Evolutionary conservation across 106 monocot species (phyloP).

Genomic region (Platanthera zijinensis): DNA sequence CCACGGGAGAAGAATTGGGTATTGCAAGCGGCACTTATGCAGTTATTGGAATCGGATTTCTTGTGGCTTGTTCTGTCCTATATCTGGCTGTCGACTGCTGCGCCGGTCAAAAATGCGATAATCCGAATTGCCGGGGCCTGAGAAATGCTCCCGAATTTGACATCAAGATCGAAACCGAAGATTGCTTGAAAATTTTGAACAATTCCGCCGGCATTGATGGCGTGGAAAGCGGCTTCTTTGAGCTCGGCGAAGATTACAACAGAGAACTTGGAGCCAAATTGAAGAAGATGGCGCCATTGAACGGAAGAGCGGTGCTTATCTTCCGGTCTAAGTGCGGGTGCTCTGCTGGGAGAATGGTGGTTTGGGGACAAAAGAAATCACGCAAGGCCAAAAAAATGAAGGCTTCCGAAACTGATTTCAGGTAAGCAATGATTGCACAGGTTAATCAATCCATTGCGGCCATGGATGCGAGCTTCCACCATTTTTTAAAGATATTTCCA

Average conservation of each 20-base stretch:
- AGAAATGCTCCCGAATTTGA: constrained; percentile 8
- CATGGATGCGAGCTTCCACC: too few relatives aligned
- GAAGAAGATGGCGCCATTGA: constrained; percentile 10
- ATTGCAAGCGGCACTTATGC: background rate
- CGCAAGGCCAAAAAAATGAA: background rate
- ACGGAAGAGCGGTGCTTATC: constrained; percentile 10
- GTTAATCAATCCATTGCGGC: too few relatives aligned
- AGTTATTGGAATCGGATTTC: background rate
- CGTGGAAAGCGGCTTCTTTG: background rate
- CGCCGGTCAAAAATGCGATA: constrained; percentile 3
- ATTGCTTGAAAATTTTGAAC: constrained; percentile 3
- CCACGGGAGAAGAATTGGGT: background rate
- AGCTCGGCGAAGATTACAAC: constrained; percentile 7
- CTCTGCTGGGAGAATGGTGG: constrained; percentile 6
- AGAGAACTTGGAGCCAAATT: constrained; percentile 5
- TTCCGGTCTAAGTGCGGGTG: constrained; percentile 10
- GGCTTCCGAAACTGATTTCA: background rate
- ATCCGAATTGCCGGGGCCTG: constrained; percentile 6
- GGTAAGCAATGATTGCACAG: background rate
- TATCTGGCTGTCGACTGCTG: background rate
- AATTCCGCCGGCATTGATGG: background rate
- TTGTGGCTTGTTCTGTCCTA: background rate
- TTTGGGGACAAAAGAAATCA: constrained; percentile 10
- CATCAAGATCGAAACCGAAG: constrained; percentile 11
- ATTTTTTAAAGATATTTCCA: too few relatives aligned